Conservation (phyloP, 2,329 filamentous ascomycete genomes). For the Onygena corvina region DNA sequence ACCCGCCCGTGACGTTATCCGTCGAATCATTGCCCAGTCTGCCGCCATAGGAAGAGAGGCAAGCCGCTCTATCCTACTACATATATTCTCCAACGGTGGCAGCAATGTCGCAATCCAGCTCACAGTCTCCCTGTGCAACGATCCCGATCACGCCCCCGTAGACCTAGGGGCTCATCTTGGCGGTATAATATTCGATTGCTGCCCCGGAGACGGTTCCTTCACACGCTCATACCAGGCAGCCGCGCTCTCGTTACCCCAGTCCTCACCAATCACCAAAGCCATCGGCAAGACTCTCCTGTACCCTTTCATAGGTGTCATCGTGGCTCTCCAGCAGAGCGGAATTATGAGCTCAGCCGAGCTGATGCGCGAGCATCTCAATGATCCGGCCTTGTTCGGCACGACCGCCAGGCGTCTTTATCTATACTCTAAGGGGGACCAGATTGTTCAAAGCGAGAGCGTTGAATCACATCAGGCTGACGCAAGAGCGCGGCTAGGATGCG, state of each 20-base stretch:
- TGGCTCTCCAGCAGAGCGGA: neutral
- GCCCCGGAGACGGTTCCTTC: neutral
- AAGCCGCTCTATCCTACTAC: conserved; percentile 12
- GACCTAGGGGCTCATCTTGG: neutral
- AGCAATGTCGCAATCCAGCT: conserved; percentile 17
- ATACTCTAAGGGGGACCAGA: neutral
- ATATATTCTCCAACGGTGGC: conserved; percentile 20
- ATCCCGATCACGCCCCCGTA: neutral
- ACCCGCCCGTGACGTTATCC: neutral
- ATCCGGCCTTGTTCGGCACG: neutral
- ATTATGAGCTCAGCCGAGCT: neutral
- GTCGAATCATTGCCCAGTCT: neutral
- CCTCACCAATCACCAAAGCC: neutral
- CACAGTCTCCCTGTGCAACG: conserved; percentile 15
- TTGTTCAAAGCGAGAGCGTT: neutral
- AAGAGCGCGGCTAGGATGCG: neutral
- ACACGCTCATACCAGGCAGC: neutral
- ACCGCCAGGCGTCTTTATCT: conserved; percentile 4
- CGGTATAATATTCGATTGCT: neutral
- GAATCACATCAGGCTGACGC: conserved; percentile 1
- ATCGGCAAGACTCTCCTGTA: neutral
- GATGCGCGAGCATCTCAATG: neutral
- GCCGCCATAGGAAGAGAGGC: neutral
- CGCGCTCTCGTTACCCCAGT: neutral
- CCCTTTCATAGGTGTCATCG: neutral